These are phyloP conservation scores for sunflower (Helianthus annuus) DNA, from an alignment of 129 eudicot genomes.

Conservation along the genomic window DNA sequence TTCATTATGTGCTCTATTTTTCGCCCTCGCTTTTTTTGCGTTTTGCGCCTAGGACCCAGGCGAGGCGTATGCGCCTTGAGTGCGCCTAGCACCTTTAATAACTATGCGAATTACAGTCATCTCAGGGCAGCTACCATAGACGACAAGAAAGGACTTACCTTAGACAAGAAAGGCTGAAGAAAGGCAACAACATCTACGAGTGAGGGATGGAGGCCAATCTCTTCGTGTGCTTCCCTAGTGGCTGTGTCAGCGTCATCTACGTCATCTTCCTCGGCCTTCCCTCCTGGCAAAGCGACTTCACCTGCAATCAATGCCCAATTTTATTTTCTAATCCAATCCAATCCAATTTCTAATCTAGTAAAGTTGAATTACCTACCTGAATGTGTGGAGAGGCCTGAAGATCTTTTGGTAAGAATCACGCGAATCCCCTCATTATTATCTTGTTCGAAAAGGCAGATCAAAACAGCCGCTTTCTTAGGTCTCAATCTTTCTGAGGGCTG, in stretches of 20 bases:
- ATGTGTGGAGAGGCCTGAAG: conserved; percentile 74
- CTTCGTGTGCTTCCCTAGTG: conserved; percentile 92
- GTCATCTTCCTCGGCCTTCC: conserved; percentile 87
- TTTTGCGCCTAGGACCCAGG: too few species aligned
- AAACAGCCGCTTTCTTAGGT: conserved; percentile 84
- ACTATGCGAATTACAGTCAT: too few species aligned
- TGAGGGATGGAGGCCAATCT: conserved; percentile 88
- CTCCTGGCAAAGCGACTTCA: conserved; percentile 94
- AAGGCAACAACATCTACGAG: conserved; percentile 79
- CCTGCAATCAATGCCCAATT: conserved; percentile 38
- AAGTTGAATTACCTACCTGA: conserved; percentile 42
- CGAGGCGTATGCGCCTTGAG: too few species aligned
- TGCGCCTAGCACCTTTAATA: too few species aligned
- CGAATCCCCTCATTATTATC: conserved; percentile 51
- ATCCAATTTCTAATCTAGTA: not conserved
- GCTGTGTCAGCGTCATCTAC: conserved; percentile 78
- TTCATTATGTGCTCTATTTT: too few species aligned
- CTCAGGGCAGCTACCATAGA: too few species aligned
- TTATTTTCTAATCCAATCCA: not conserved
- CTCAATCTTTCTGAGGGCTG: conserved; percentile 44
- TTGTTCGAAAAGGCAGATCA: conserved; percentile 73
- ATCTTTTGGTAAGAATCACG: conserved; percentile 80
- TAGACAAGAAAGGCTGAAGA: conserved; percentile 88
- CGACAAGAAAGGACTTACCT: conserved; percentile 40
- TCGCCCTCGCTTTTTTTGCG: too few species aligned